phyloP scores from a whole-genome alignment of 1,284 basidiomycete genomes.

The Cryptococcus amylolentus region DNA sequence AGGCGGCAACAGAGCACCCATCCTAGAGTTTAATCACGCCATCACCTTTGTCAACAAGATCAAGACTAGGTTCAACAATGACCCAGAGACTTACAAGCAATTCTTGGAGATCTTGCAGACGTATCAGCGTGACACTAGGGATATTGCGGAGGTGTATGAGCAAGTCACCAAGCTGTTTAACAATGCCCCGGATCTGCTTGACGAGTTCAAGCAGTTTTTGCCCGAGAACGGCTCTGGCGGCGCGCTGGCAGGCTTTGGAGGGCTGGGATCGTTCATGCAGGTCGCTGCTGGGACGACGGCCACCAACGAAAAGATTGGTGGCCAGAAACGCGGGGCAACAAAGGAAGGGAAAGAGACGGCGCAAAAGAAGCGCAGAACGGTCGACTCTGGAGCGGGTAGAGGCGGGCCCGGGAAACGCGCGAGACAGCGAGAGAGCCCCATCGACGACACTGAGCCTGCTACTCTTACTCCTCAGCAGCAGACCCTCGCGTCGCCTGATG shows the following conservation, averaged over 20 bases:
- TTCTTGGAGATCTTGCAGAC: conserved; percentile 97
- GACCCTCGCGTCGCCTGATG: conserved; percentile 66
- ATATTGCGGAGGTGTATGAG: conserved; percentile 84
- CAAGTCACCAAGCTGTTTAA: conserved; percentile 92
- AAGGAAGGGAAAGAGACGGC: conserved; percentile 42
- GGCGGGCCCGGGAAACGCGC: conserved; percentile 23
- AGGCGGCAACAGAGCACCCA: conserved; percentile 32
- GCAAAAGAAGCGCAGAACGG: conserved; percentile 36
- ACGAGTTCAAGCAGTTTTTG: conserved; percentile 95
- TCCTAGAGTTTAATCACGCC: conserved; percentile 89
- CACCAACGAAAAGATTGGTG: conserved; percentile 15
- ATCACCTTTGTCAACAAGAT: conserved; percentile 99
- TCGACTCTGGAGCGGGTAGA: conserved; percentile 49
- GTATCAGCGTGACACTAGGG: conserved; percentile 90
- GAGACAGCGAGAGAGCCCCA: conserved; percentile 29
- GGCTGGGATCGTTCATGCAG: conserved; percentile 36
- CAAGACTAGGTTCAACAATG: conserved; percentile 87
- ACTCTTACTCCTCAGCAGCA: conserved; percentile 27
- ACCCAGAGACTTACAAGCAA: conserved; percentile 94
- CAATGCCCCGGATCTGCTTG: conserved; percentile 84
- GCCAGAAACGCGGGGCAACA: conserved; percentile 30
- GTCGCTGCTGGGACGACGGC: conserved; percentile 16
- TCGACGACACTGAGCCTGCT: conserved; percentile 33
- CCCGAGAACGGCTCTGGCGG: conserved; percentile 57
- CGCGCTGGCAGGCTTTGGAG: conserved; percentile 29